phyloP scores from a whole-genome alignment of 2,329 filamentous ascomycete species.

The Epichloe hybrida region DNA sequence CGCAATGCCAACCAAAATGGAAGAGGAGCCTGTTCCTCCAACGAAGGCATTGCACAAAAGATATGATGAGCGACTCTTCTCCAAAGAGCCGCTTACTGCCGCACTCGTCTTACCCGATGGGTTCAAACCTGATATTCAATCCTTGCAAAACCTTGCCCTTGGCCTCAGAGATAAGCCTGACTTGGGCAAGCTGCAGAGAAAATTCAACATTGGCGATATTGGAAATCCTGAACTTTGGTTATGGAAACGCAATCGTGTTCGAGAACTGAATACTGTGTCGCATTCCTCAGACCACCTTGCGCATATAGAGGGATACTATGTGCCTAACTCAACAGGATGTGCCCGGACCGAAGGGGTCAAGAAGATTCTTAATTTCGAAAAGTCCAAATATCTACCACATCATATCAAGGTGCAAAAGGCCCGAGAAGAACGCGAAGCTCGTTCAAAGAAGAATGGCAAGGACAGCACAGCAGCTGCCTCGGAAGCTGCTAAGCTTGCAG shows the following conservation, averaged over 20 bases:
- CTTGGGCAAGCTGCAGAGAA: constrained; percentile 33
- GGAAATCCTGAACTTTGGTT: constrained; percentile 41
- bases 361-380: constrained; percentile 93
- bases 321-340: constrained; percentile 71
- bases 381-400: constrained; percentile 95
- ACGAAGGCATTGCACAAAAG: constrained; percentile 35
- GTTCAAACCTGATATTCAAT: constrained; percentile 31
- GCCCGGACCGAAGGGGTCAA: constrained; percentile 88
- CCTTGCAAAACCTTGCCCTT: constrained; percentile 31
- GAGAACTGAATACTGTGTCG: constrained; percentile 35
- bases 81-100: constrained; percentile 29
- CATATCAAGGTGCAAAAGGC: constrained; percentile 91
- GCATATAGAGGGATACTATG: constrained; percentile 56
- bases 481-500: constrained; percentile 58
- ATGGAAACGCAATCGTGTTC: constrained; percentile 42
- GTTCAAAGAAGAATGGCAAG: constrained; percentile 51
- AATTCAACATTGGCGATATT: constrained; percentile 29
- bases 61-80: constrained; percentile 33
- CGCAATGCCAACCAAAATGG: constrained; percentile 19
- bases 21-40: constrained; percentile 9
- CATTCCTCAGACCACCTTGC: constrained; percentile 20
- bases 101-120: constrained; percentile 32
- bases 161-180: constrained; percentile 35
- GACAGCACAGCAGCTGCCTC: constrained; percentile 52
- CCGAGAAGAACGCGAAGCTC: constrained; percentile 79